Conservation (phyloP, 148 eudicot genomes). For the Heliamphora exappendiculata region DNA sequence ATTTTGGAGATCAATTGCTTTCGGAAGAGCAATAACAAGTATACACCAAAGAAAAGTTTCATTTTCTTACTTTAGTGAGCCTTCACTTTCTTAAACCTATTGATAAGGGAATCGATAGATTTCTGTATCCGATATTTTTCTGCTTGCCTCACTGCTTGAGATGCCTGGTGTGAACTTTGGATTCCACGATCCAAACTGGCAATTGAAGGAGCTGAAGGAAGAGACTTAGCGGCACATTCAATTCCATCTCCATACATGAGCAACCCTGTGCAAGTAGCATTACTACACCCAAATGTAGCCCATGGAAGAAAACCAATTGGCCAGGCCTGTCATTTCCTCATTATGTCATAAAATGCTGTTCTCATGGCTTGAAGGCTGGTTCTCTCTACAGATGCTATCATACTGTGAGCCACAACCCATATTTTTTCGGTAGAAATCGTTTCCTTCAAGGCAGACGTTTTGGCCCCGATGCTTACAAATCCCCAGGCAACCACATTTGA, state of each 20-base stretch:
- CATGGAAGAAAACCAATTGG: conserved; percentile 72
- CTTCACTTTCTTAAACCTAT: conserved; percentile 56
- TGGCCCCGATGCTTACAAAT: conserved; percentile 51
- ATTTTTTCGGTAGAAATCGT: conserved; percentile 71
- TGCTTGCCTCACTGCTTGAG: conserved; percentile 36
- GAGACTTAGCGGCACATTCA: conserved; percentile 75
- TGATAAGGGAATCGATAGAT: conserved; percentile 66
- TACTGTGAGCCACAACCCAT: conserved; percentile 62
- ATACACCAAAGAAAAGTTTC: not conserved
- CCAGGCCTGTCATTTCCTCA: conserved; percentile 62
- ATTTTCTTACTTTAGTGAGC: conserved; percentile 27
- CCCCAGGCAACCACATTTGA: conserved; percentile 54
- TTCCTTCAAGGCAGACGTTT: conserved; percentile 58
- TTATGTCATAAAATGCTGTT: conserved; percentile 87
- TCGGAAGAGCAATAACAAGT: not conserved
- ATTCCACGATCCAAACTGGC: conserved; percentile 71
- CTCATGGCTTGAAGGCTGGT: conserved; percentile 87
- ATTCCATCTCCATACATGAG: conserved; percentile 72
- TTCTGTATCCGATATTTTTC: conserved; percentile 61
- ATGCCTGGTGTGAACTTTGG: conserved; percentile 47
- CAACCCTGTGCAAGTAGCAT: conserved; percentile 71
- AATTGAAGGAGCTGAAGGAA: conserved; percentile 64
- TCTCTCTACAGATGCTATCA: conserved; percentile 84
- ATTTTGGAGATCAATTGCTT: too few species aligned
- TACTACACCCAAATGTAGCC: conserved; percentile 82